phyloP scores from a whole-genome alignment of 2,329 filamentous ascomycete genomes.

The Sporothrix phasma region DNA sequence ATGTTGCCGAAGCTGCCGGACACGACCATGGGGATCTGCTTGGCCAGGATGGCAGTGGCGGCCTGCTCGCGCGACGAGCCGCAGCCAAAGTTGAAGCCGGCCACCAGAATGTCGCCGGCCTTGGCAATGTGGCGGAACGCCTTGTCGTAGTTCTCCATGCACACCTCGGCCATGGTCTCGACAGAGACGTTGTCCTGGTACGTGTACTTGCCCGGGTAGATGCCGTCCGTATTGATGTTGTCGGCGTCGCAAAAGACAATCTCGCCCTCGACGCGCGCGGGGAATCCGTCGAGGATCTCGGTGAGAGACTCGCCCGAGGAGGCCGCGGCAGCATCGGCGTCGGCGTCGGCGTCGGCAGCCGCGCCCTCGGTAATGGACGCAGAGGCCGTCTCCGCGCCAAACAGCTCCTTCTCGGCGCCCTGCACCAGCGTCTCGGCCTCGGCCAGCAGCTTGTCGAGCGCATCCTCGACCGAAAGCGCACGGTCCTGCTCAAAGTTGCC shows the following conservation, averaged over 20 bases:
- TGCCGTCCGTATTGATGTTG: conserved; percentile 85
- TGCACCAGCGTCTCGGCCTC: conserved; percentile 56
- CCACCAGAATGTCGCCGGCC: conserved; percentile 69
- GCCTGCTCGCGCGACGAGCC: conserved; percentile 66
- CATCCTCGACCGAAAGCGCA: conserved; percentile 45
- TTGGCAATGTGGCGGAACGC: conserved; percentile 55
- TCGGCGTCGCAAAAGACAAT: conserved; percentile 75
- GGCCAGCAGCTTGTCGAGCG: conserved; percentile 59
- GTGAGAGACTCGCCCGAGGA: conserved; percentile 38
- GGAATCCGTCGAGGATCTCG: conserved; percentile 76
- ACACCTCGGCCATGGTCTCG: conserved; percentile 77
- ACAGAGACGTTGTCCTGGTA: conserved; percentile 75
- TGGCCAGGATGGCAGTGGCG: conserved; percentile 76
- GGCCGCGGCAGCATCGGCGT: conserved; percentile 6
- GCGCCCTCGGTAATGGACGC: conserved; percentile 22
- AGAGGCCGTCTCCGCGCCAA: conserved; percentile 24
- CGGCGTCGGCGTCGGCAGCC: conserved; percentile 22
- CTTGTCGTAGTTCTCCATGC: conserved; percentile 89
- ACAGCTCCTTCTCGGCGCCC: conserved; percentile 35
- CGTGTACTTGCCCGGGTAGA: conserved; percentile 69
- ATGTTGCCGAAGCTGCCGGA: conserved; percentile 77
- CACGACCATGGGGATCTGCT: conserved; percentile 69
- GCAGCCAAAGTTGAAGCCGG: conserved; percentile 83
- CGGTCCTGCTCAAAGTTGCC: conserved; percentile 18
- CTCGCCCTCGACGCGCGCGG: conserved; percentile 70